phyloP scores from a whole-genome alignment of 768 basidiomycete species.

The Kwoniella shandongensis region DNA sequence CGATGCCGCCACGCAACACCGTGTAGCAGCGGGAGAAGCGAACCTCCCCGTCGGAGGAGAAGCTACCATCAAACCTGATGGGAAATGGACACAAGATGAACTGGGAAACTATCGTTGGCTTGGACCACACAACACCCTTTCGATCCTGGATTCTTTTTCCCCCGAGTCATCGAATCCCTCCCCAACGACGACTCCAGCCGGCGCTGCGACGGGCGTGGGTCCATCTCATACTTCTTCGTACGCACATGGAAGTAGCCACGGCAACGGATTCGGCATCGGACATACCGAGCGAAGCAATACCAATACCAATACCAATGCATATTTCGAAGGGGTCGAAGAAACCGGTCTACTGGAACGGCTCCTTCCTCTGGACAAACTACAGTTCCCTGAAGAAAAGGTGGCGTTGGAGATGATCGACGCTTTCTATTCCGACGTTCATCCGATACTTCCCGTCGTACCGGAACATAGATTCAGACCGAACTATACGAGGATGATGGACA shows the following conservation, averaged over 20 bases:
- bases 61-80: slow-evolving; percentile 26
- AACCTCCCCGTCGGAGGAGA: neutral
- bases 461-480: slow-evolving; percentile 75
- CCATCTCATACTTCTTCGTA: neutral
- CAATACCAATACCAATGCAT: slow-evolving; percentile 34
- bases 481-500: slow-evolving; percentile 72
- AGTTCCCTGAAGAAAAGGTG: slow-evolving; percentile 25
- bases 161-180: no score
- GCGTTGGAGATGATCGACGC: slow-evolving; percentile 64
- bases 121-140: slow-evolving; percentile 43
- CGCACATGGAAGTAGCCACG: slow-evolving; percentile 2
- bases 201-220: neutral
- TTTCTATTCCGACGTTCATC: slow-evolving; percentile 84
- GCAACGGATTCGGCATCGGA: slow-evolving; percentile 3
- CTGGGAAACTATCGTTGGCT: slow-evolving; percentile 47
- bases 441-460: slow-evolving; percentile 81
- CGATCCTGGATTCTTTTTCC: slow-evolving; percentile 38
- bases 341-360: slow-evolving; percentile 44
- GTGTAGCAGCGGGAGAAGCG: no score
- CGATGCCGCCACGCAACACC: no score
- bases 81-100: slow-evolving; percentile 46
- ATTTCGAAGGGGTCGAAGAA: slow-evolving; percentile 45
- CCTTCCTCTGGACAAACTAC: slow-evolving; percentile 41
- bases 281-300: slow-evolving; percentile 2
- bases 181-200: slow-evolving; percentile 46